Evolutionary conservation across 495 filamentous ascomycete genomes (phyloP), one percentile per base, ranked within the genome.

Genomic region (Sordaria brevicollis): DNA sequence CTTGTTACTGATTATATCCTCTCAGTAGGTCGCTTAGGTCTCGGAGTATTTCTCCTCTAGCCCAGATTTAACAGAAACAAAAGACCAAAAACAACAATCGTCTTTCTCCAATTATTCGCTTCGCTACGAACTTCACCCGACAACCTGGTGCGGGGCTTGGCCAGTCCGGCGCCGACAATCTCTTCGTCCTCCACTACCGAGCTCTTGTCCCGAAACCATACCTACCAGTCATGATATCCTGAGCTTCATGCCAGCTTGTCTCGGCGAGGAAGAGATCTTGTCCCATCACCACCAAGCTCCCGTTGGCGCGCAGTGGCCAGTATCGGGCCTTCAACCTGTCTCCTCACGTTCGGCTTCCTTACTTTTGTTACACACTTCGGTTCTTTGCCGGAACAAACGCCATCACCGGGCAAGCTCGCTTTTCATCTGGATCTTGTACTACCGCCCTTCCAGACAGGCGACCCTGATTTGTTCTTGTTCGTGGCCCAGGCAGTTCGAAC

Each of bases 201-300:
- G 62, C 34, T 36, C 39, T n/a, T 67, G 54, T 39, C 68, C 49
- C 68, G 36, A 66, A 66, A 54, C 35, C 69, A 41, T 34, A 37
- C 43, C 36, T 70, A 70, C 71, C 76, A 65, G 77, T 66, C 78
- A 80, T 80, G 78, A 79, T 74, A 76, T 74, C 76, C 34, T 80
- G 76, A 79, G 72, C 67, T 67, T 69, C 71, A 33, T 66, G 31
- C 72, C 68, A 75, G 74, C 69, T 75, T 69, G 75, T 75, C 72
- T 71, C 68, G 74, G 73, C 35, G 76, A 76, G 76, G 71, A 73
- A 49, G 74, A 72, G 69, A 68, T 68, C 68, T 49, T 71, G 70
- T 70, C 68, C 72, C 36, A 67, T 29, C 49, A 62, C 25, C 67
- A 65, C 54, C 35, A 36, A 65, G 69, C 65, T 65, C 39, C 65